phyloP scores from a whole-genome alignment of 768 basidiomycete species.

The Tylopilus vinaceipallidus region DNA sequence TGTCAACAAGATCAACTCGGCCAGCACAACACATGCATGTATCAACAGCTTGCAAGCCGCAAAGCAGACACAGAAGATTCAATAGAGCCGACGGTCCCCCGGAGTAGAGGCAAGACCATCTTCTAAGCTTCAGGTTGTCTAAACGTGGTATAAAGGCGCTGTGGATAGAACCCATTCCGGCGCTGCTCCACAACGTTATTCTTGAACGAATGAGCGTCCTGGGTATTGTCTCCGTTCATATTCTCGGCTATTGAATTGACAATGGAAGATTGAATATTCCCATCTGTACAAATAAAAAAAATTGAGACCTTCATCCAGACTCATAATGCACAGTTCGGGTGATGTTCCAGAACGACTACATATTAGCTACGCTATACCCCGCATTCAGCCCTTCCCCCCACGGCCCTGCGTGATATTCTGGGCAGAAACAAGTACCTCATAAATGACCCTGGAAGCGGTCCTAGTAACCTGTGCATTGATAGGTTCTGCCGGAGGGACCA shows the following conservation, averaged over 20 bases:
- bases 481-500: slow-evolving; percentile 74
- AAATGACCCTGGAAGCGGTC: slow-evolving; percentile 48
- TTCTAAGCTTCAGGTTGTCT: slow-evolving; percentile 5
- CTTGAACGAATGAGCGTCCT: slow-evolving; percentile 19
- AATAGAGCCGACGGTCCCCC: slow-evolving; percentile 1
- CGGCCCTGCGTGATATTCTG: slow-evolving; percentile 65
- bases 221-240: slow-evolving; percentile 19
- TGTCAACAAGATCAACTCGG: slow-evolving; percentile 4
- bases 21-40: slow-evolving; percentile 2
- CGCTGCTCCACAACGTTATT: slow-evolving; percentile 27
- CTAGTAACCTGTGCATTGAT: slow-evolving; percentile 56
- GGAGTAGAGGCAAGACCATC: not conserved
- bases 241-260: slow-evolving; percentile 27
- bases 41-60: slow-evolving; percentile 14
- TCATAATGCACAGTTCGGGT: slow-evolving; percentile 38
- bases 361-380: slow-evolving; percentile 43
- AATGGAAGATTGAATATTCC: slow-evolving; percentile 18
- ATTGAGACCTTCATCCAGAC: slow-evolving; percentile 44
- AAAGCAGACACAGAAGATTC: slow-evolving; percentile 22
- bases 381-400: slow-evolving; percentile 60
- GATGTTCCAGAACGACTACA: slow-evolving; percentile 62
- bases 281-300: slow-evolving; percentile 26
- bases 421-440: slow-evolving; percentile 66
- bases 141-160: slow-evolving; percentile 14
- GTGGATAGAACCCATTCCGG: slow-evolving; percentile 20